Base-by-base conservation (phyloP, 768 basidiomycete genomes). In the Baorangia bicolor region DNA sequence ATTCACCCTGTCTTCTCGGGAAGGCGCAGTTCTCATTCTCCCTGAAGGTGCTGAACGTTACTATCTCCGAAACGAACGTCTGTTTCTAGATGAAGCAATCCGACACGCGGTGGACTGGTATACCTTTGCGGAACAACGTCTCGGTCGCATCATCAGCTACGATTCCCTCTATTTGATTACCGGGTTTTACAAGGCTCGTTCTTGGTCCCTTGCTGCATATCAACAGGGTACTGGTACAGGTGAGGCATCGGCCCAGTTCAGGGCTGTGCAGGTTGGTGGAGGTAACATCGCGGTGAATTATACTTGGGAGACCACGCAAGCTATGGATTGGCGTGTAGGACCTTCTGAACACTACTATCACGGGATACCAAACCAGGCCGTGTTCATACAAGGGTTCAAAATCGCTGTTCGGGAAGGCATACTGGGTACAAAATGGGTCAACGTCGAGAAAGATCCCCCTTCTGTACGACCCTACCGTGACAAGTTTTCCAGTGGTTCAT, bases 21-120 rank as follows among this genome's bases (percentile, higher is more conserved):
- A 71, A 60, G 73, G 69, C 5, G 69, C 74, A 13, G 52, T 73
- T 6, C 55, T 74, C 6, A 56, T 66, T n/a, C 63, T 74, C 13
- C 72, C 74, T 1, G 61, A 70, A 38, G 74, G 72, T 2, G 66
- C 69, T 1, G 49, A 50, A 31, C 59, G 59, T 21, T 53, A 60
- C 23, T 60, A 67, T 40, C 60, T 71, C n/a, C 57, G 53, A n/a
- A 64, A 69, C 2, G 44, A 64, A 27, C 38, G 27, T 33, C 31
- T 27, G 5, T 68, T 73, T 27, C 42, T 56, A 20, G 56, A 63
- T 13, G 57, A 65, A 39, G 69, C 68, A 1, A 54, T 55, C 18
- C 13, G 39, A 39, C 51, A 71, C 25, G 69, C 63, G 5, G 51
- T 49, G 27, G 55, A 59, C 9, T 74, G 73, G 72, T 74, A 71